Conservation (phyloP, 176 grass and related monocot species). For the Pontederia crassipes region DNA sequence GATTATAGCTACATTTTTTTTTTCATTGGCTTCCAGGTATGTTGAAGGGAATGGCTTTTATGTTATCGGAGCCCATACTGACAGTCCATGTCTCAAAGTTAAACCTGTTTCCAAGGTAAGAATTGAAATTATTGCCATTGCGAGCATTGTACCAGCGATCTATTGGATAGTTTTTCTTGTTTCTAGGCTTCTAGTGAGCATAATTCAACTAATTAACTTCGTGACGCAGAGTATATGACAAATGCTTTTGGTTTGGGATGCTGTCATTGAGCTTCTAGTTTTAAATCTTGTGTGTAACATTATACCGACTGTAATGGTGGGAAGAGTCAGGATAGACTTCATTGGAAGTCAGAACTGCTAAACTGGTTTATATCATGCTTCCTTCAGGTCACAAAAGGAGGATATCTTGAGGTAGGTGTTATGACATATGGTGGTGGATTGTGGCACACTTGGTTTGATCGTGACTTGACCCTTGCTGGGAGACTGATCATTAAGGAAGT, state of each 20-base stretch:
- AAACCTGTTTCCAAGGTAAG: slow-evolving; percentile 79
- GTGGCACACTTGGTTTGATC: slow-evolving; percentile 99
- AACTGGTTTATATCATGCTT: background rate
- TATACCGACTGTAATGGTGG: too few relatives aligned
- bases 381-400: slow-evolving; percentile 72
- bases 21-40: slow-evolving; percentile 36
- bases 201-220: too few relatives aligned
- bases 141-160: background rate
- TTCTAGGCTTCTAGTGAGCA: too few relatives aligned
- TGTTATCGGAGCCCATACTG: slow-evolving; percentile 79
- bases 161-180: background rate
- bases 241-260: too few relatives aligned
- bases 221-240: too few relatives aligned
- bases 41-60: slow-evolving; percentile 84
- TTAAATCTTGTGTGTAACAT: too few relatives aligned
- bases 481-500: slow-evolving; percentile 60
- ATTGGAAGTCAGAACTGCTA: too few relatives aligned
- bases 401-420: slow-evolving; percentile 81
- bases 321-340: too few relatives aligned
- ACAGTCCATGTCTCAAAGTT: slow-evolving; percentile 92
- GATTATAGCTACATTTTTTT: slow-evolving; percentile 12
- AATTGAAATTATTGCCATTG: background rate
- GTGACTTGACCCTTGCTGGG: slow-evolving; percentile 81
- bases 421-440: slow-evolving; percentile 91
- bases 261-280: too few relatives aligned